Base-by-base conservation (phyloP, 202 grass and related monocot species). In the Brachypodium distachyon region DNA sequence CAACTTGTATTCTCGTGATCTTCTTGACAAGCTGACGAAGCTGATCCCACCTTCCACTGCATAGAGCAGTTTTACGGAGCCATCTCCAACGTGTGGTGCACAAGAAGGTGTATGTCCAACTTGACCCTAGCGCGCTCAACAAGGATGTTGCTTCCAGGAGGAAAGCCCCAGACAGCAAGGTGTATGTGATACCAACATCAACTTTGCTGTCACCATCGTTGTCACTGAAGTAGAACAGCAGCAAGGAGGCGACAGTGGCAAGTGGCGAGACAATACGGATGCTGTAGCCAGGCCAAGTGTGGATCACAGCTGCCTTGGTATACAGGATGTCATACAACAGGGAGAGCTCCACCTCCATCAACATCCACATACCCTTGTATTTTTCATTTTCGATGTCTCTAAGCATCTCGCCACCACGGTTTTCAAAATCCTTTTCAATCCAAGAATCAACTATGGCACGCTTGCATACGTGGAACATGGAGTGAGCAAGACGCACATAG, bases 261-360 rank as follows among this genome's bases (percentile, higher is more conserved):
- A 41, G 11, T 0, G 81, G 57, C 4, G 40, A 43, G 32, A 60
- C n/a, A 36, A 21, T 29, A 26, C 61, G 77, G 13, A 77, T 38
- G 37, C 26, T 6, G 27, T 63, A 77, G 32, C 77, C 70, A 0
- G 17, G 18, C 1, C 9, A 48, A n/a, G 34, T 22, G 41, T 76
- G 51, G 6, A 81, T 61, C n/a, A n/a, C n/a, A n/a, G n/a, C n/a
- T n/a, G n/a, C n/a, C n/a, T n/a, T n/a, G n/a, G n/a, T 80, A 50
- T 86, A 67, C 31, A 86, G 75, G 13, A 79, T 58, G 9, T 85
- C 82, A 17, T 85, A 85, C 31, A 79, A 32, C 27, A 87, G 77
- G 49, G 58, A 70, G 17, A 76, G 79, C 46, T 87, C 79, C 2
- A 82, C 61, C 65, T 81, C 84, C 21, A 81, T 22, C 32, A 82